These are phyloP conservation scores for Suillus ampliporus DNA, from an alignment of 768 basidiomycete species.

Conservation along the genomic window DNA sequence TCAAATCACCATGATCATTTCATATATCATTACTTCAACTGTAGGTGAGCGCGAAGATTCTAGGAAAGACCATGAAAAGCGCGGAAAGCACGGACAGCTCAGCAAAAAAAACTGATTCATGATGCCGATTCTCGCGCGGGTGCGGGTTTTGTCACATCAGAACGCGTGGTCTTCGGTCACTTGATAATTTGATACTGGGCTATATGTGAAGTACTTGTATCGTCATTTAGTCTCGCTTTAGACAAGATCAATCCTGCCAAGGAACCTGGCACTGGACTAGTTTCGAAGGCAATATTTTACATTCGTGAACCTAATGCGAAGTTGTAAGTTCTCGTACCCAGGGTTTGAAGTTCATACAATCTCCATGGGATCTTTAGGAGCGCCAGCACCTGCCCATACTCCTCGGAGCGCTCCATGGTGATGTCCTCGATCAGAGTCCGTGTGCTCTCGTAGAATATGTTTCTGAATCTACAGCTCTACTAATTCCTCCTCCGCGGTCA, in stretches of 20 bases:
- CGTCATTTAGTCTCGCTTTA: slow-evolving; percentile 6
- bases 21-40: slow-evolving; percentile 20
- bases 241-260: neutral
- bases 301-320: neutral
- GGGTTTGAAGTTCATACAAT: neutral
- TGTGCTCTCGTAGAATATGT: neutral
- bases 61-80: slow-evolving; percentile 64
- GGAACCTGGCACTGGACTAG: neutral
- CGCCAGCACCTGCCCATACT: slow-evolving; percentile 6
- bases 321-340: neutral
- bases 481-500: neutral
- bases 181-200: neutral
- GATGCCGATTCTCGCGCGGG: slow-evolving; percentile 14
- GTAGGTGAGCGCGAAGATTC: slow-evolving; percentile 82
- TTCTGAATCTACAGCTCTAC: neutral
- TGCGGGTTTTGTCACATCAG: neutral
- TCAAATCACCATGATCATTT: slow-evolving; percentile 22
- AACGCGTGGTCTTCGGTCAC: neutral
- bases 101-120: slow-evolving; percentile 33
- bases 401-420: neutral
- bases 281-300: slow-evolving; percentile 1
- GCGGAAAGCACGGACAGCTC: slow-evolving; percentile 42
- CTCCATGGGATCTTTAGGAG: slow-evolving; percentile 3
- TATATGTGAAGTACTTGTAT: neutral
- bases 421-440: neutral